These are phyloP conservation scores for Apiotrichum brassicae DNA, from an alignment of 1,284 basidiomycete species.

Conservation along the genomic window DNA sequence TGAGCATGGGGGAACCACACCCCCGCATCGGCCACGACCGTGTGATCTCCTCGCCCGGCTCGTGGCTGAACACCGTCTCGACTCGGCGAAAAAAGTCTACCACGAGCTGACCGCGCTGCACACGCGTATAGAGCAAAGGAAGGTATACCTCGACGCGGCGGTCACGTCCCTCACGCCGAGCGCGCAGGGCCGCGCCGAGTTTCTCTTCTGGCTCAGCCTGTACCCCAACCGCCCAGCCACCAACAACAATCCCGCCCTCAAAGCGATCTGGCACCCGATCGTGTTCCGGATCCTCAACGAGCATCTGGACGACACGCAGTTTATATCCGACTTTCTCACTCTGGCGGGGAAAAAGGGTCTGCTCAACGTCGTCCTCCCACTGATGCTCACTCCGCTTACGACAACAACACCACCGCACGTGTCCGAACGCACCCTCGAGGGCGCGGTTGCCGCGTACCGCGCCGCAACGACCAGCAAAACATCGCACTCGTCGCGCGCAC, in stretches of 20 bases:
- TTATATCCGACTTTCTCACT: constrained; percentile 22
- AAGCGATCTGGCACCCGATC: constrained; percentile 27
- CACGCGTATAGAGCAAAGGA: constrained; percentile 22
- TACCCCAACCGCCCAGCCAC: constrained; percentile 35
- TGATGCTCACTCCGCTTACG: constrained; percentile 22
- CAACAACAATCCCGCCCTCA: constrained; percentile 17
- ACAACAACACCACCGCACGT: constrained; percentile 15
- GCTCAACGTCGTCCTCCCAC: constrained; percentile 24
- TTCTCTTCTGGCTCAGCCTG: constrained; percentile 22
- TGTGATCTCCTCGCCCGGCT: constrained; percentile 33
- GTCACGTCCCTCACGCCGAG: constrained; percentile 2
- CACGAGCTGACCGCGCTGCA: constrained; percentile 28
- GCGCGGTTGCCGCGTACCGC: constrained; percentile 16
- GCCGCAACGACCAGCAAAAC: constrained; percentile 15
- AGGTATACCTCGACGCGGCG: constrained; percentile 30
- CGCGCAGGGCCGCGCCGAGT: neutral
- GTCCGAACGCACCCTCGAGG: constrained; percentile 13
- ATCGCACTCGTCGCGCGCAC: constrained; percentile 19
- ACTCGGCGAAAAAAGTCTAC: constrained; percentile 23
- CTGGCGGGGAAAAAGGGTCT: constrained; percentile 30
- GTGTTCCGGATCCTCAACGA: constrained; percentile 16
- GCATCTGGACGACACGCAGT: constrained; percentile 16
- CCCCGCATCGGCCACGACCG: constrained; percentile 6
- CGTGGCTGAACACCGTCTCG: constrained; percentile 16
- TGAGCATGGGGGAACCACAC: constrained; percentile 7